phyloP scores from a whole-genome alignment of 306 rosid species.

The Cucumis melo region DNA sequence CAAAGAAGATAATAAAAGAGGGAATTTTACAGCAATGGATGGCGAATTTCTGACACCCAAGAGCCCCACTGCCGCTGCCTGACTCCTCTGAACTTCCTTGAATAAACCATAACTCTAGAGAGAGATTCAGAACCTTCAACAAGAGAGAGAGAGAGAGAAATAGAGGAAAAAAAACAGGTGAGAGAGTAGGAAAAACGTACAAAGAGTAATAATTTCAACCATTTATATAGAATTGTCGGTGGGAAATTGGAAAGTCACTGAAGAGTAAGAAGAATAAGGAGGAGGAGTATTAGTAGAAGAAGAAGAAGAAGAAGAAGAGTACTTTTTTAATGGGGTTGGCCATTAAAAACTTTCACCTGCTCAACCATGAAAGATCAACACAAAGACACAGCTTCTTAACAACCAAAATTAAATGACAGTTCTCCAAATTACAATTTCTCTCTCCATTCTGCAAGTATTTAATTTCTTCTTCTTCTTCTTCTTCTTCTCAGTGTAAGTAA shows the following conservation, averaged over 20 bases:
- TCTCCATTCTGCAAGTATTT: not conserved
- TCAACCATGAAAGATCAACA: constrained; percentile 24
- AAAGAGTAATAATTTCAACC: not conserved
- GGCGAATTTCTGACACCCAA: constrained; percentile 99
- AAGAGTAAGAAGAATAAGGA: not conserved
- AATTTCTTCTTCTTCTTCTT: not conserved
- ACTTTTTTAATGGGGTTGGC: constrained; percentile 7
- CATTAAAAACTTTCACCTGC: constrained; percentile 76
- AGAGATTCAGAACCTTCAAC: constrained; percentile 5
- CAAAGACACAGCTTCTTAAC: constrained; percentile 29
- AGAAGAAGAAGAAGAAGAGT: constrained; percentile 1
- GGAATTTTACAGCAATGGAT: constrained; percentile 67
- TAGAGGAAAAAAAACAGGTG: not conserved
- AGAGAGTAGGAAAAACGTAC: constrained; percentile 4
- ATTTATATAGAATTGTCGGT: constrained; percentile 52
- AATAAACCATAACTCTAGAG: constrained; percentile 43
- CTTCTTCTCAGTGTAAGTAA: not conserved
- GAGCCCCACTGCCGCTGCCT: constrained; percentile 99
- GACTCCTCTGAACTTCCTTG: constrained; percentile 94
- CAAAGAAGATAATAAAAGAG: not conserved
- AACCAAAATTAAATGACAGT: constrained; percentile 17
- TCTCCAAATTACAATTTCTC: not conserved
- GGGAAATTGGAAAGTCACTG: constrained; percentile 12
- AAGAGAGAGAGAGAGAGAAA: not conserved
- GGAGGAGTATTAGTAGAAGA: not conserved